phyloP scores from a whole-genome alignment of 371 early-diverging fungal species.

The Saksenaea oblongispora region DNA sequence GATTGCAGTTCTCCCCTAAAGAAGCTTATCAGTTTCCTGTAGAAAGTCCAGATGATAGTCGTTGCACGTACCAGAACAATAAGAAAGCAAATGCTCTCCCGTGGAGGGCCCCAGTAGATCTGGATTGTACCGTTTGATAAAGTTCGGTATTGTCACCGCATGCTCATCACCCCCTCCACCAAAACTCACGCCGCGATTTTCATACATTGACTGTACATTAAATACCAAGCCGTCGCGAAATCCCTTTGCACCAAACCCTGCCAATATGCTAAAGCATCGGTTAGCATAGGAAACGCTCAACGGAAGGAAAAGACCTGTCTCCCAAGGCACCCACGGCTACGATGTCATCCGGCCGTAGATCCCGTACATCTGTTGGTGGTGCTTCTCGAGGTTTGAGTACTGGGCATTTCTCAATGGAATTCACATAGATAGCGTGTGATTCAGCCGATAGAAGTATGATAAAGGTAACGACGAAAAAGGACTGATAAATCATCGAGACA shows the following conservation, averaged over 20 bases:
- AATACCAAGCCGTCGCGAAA: constrained; percentile 16
- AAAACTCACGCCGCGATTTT: constrained; percentile 36
- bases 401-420: constrained; percentile 5
- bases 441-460: neutral
- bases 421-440: neutral
- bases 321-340: constrained; percentile 20
- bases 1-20: constrained; percentile 8
- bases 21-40: constrained; percentile 16
- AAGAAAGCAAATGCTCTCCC: constrained; percentile 21
- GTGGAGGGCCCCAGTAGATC: constrained; percentile 27
- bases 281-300: neutral
- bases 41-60: neutral
- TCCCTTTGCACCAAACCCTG: constrained; percentile 33
- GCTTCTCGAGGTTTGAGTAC: neutral
- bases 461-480: neutral
- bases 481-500: neutral
- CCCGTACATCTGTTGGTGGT: constrained; percentile 13
- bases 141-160: constrained; percentile 29
- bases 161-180: constrained; percentile 36
- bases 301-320: constrained; percentile 30
- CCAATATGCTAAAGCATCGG: constrained; percentile 22
- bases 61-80: constrained; percentile 23
- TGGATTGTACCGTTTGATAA: constrained; percentile 23
- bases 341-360: constrained; percentile 21
- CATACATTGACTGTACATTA: constrained; percentile 14